Percentiles rank a stretch among this genome's conserved stretches.
Evolutionary conservation across 345 rosid genomes (phyloP).

Genomic region (Sonneratia alba): DNA sequence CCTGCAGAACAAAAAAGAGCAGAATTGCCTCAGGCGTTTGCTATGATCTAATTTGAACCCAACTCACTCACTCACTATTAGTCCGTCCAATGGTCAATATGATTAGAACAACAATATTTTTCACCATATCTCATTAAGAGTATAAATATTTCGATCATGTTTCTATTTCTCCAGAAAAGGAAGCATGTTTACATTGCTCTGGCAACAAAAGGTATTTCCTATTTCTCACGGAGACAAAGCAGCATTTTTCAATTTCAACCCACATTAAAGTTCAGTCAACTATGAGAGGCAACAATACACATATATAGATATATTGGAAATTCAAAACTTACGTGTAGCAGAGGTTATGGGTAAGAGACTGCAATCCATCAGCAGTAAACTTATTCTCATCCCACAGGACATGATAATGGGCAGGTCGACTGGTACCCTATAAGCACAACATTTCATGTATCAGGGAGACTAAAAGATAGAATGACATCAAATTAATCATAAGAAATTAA

Average conservation of each 20-base stretch:
- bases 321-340: conserved; percentile 70
- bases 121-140: no score
- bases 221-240: neutral
- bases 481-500: neutral
- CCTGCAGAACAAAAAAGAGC: conserved; percentile 22
- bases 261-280: neutral
- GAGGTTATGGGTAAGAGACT: conserved; percentile 80
- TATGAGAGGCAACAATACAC: neutral
- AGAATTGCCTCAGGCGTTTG: neutral
- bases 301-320: neutral
- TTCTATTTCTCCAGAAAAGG: no score
- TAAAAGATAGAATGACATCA: neutral
- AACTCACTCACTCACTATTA: neutral
- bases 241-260: neutral
- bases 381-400: conserved; percentile 99
- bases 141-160: no score
- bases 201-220: no score
- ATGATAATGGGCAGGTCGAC: conserved; percentile 96
- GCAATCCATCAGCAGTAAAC: conserved; percentile 85
- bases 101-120: neutral
- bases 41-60: neutral
- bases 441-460: neutral
- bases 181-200: no score
- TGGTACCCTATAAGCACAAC: conserved; percentile 55
- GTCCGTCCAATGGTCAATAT: neutral